A percentile compares a stretch with the other conserved stretches of the same genome.
Evolutionary conservation across 164 flowering plant genomes (phyloP).

Genomic region (grape (Vitis vinifera)): ASM3070453v1 NC_081814.1:8828001-8828500

Average conservation of each 20-base stretch:
- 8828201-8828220: slow-evolving; percentile 38
- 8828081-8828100: slow-evolving; percentile 10
- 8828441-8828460: slow-evolving; percentile 44
- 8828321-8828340: no score
- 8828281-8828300: no score
- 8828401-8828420: slow-evolving; percentile 18
- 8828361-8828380: slow-evolving; percentile 14
- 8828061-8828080: slow-evolving; percentile 15
- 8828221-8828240: slow-evolving; percentile 25
- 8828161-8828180: slow-evolving; percentile 18
- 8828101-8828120: slow-evolving; percentile 16
- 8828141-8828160: background rate
- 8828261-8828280: no score
- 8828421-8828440: slow-evolving; percentile 33
- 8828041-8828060: background rate
- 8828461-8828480: slow-evolving; percentile 26
- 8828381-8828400: slow-evolving; percentile 25
- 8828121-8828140: slow-evolving; percentile 4
- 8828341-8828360: slow-evolving; percentile 24
- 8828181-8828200: slow-evolving; percentile 27
- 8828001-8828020: background rate
- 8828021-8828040: slow-evolving; percentile 20
- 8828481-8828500: slow-evolving; percentile 13
- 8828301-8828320: no score
- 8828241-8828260: background rate